These are phyloP conservation scores for Pseudogymnoascus sp. DNA, from an alignment of 2,329 filamentous ascomycete species.

Conservation along the genomic window DNA sequence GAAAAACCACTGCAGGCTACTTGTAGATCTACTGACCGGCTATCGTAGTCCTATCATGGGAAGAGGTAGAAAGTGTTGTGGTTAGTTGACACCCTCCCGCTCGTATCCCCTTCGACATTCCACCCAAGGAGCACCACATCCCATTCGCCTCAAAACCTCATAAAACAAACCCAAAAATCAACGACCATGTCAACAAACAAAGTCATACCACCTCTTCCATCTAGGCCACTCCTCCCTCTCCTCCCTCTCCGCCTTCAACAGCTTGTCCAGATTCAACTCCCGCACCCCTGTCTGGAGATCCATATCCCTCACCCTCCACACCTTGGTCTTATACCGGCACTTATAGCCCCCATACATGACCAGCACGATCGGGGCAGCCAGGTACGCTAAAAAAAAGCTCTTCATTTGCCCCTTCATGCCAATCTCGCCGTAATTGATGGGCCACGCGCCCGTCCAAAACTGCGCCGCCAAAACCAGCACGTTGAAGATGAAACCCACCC, in stretches of 20 bases:
- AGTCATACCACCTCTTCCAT: constrained; percentile 72
- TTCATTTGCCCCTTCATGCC: constrained; percentile 42
- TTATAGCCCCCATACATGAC: constrained; percentile 70
- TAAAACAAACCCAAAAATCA: constrained; percentile 28
- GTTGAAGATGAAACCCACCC: constrained; percentile 71
- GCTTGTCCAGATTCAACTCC: constrained; percentile 71
- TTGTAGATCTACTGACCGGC: too few species aligned
- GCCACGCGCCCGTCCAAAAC: constrained; percentile 81
- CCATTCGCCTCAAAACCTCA: not conserved
- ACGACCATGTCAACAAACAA: constrained; percentile 49
- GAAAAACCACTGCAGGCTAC: too few species aligned
- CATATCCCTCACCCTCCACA: constrained; percentile 67
- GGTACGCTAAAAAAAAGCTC: constrained; percentile 67
- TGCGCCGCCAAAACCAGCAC: constrained; percentile 69
- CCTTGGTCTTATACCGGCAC: constrained; percentile 60
- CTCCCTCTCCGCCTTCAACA: constrained; percentile 72
- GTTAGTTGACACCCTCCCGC: too few species aligned
- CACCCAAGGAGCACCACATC: too few species aligned
- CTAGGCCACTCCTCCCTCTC: constrained; percentile 64
- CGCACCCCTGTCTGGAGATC: constrained; percentile 79
- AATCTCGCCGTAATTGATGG: constrained; percentile 50
- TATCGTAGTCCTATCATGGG: too few species aligned
- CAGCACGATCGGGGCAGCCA: constrained; percentile 63
- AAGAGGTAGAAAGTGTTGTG: too few species aligned
- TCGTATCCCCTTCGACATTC: too few species aligned